Conservation (phyloP, 495 filamentous ascomycete genomes). For the Trichoderma erinaceum region DNA sequence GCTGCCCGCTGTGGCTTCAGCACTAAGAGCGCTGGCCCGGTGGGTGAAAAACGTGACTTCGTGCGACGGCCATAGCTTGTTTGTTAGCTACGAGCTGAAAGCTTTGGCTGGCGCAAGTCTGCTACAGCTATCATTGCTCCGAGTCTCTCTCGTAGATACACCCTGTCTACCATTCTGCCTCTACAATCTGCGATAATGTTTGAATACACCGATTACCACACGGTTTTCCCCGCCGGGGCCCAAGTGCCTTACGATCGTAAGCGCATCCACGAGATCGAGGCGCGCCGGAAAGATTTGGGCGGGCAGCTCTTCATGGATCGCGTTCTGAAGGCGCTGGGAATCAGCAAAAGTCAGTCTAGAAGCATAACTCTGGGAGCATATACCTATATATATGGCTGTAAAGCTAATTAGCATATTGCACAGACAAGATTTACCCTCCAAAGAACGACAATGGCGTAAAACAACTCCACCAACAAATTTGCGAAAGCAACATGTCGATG, state of each 20-base stretch:
- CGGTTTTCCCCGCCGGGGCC: constrained; percentile 56
- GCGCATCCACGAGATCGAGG: constrained; percentile 51
- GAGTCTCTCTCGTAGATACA: not conserved
- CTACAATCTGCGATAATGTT: constrained; percentile 27
- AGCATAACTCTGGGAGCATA: not conserved
- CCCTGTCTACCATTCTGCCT: not conserved
- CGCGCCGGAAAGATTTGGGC: constrained; percentile 55
- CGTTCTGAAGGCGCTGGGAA: constrained; percentile 60
- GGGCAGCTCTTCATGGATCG: constrained; percentile 70
- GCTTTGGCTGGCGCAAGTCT: not conserved
- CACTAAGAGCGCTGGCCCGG: not conserved
- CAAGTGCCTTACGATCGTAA: constrained; percentile 57
- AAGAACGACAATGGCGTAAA: constrained; percentile 56
- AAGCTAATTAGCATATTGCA: constrained; percentile 21
- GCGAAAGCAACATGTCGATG: constrained; percentile 49
- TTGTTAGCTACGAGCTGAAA: not conserved
- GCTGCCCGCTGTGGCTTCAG: not conserved
- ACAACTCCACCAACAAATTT: constrained; percentile 58
- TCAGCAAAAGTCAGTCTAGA: constrained; percentile 53
- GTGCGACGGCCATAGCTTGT: not conserved
- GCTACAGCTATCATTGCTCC: not conserved
- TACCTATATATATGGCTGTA: not conserved
- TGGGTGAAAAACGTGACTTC: not conserved
- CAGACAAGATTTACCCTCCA: constrained; percentile 61
- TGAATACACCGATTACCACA: constrained; percentile 51